A percentile compares a stretch with the other conserved stretches of the same genome.
These are phyloP conservation scores for Diaporthe longicolla DNA, from an alignment of 2,329 filamentous ascomycete species.

Conservation along the genomic window DNA sequence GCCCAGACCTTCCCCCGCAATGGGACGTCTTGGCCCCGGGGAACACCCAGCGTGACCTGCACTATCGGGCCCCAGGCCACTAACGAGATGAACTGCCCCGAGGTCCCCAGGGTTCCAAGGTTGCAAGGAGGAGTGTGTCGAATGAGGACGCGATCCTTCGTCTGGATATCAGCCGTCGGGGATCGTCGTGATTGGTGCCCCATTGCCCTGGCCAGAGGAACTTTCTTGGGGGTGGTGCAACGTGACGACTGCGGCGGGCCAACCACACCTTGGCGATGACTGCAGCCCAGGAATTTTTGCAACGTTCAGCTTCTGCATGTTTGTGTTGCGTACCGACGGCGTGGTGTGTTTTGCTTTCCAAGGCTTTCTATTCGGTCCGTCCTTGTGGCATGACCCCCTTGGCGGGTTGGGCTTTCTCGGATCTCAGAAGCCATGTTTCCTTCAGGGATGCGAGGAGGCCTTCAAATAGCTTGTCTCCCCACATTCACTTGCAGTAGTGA, in stretches of 20 bases:
- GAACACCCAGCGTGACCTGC: constrained; percentile 13
- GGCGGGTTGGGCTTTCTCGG: constrained; percentile 3
- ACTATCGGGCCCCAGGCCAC: not conserved
- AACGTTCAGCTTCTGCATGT: constrained; percentile 22
- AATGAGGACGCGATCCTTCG: constrained; percentile 15
- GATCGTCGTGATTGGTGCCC: constrained; percentile 24
- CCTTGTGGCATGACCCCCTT: constrained; percentile 25
- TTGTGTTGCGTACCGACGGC: constrained; percentile 11
- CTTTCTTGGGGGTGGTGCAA: constrained; percentile 25
- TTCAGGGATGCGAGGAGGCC: not conserved
- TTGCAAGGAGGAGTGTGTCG: not conserved
- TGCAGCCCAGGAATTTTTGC: constrained; percentile 17
- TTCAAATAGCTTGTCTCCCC: constrained; percentile 30
- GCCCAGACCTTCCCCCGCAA: constrained; percentile 34
- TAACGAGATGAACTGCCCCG: constrained; percentile 25
- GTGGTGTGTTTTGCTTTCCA: constrained; percentile 15
- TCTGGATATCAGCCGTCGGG: constrained; percentile 23
- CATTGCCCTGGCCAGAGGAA: not conserved
- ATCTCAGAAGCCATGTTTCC: constrained; percentile 5
- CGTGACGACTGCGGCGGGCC: constrained; percentile 21
- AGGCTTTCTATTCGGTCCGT: constrained; percentile 28
- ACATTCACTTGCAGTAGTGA: not conserved
- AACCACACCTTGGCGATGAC: constrained; percentile 33
- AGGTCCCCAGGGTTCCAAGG: too few species aligned
- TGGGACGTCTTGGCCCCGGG: constrained; percentile 27